Evolutionary conservation across 169 alveolate species (phyloP).

Genomic region (Babesia gibsoni): DNA sequence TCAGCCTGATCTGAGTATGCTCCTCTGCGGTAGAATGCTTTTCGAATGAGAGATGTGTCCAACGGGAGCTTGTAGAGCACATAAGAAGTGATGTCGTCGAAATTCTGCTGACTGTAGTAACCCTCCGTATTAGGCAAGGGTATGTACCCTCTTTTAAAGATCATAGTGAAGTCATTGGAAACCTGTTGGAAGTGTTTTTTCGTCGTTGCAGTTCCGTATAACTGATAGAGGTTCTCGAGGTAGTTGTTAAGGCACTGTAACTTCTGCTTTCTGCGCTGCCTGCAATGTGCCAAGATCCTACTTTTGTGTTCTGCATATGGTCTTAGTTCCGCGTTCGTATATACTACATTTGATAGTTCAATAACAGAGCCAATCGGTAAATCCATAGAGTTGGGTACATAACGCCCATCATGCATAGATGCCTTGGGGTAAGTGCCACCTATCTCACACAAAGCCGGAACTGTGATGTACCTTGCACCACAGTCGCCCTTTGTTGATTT

Average conservation of each 20-base stretch:
- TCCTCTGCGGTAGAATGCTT: slow-evolving; percentile 39
- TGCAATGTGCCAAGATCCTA: not conserved
- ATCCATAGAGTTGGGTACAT: slow-evolving; percentile 9
- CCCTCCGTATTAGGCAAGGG: slow-evolving; percentile 6
- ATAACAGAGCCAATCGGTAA: slow-evolving; percentile 6
- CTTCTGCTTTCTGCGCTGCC: slow-evolving; percentile 1
- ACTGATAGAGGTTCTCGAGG: slow-evolving; percentile 24
- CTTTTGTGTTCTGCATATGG: slow-evolving; percentile 12
- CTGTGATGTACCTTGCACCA: slow-evolving; percentile 11
- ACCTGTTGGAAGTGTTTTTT: not conserved
- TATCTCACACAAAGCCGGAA: slow-evolving; percentile 37
- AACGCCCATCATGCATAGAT: slow-evolving; percentile 41
- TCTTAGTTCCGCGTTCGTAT: slow-evolving; percentile 15
- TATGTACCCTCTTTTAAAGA: slow-evolving; percentile 32
- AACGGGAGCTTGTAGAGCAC: slow-evolving; percentile 45
- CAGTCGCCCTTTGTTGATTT: not conserved
- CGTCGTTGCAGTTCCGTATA: not conserved
- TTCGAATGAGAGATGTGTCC: slow-evolving; percentile 19
- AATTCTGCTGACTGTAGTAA: not conserved
- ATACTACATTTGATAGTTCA: slow-evolving; percentile 3
- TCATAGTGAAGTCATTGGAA: slow-evolving; percentile 16
- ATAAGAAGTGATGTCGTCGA: slow-evolving; percentile 38
- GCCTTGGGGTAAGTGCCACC: slow-evolving; percentile 59
- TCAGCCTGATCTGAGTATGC: slow-evolving; percentile 11
- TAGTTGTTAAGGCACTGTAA: slow-evolving; percentile 20